A percentile compares a stretch with the other conserved stretches of the same genome.
Conservation (phyloP, 441 rosid species). For the Populus hybrid region DNA sequence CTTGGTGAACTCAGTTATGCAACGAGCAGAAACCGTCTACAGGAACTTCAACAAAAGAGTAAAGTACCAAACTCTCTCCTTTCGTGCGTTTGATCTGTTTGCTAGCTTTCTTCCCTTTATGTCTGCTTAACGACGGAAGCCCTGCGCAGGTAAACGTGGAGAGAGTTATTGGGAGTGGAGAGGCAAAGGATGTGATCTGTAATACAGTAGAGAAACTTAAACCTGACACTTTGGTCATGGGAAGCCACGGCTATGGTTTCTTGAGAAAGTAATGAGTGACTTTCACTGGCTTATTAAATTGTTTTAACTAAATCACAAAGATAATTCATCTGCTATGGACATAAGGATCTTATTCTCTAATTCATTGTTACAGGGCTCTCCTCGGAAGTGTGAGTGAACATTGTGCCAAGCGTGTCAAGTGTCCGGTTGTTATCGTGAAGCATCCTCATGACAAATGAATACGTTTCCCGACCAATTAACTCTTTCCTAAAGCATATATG, state of each 20-base stretch:
- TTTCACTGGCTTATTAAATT: background rate
- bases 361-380: conserved; percentile 41
- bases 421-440: conserved; percentile 77
- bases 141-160: conserved; percentile 49
- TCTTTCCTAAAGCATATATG: background rate
- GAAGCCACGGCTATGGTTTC: conserved; percentile 93
- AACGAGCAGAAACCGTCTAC: conserved; percentile 64
- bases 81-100: background rate
- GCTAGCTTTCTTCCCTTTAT: background rate
- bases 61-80: background rate
- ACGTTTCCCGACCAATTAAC: background rate
- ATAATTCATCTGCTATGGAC: background rate
- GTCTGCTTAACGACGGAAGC: background rate
- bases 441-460: conserved; percentile 22
- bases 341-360: background rate
- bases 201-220: conserved; percentile 50
- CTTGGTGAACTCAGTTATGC: conserved; percentile 62
- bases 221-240: conserved; percentile 79
- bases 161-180: conserved; percentile 67
- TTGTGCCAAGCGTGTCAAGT: conserved; percentile 67
- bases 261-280: conserved; percentile 51
- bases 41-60: conserved; percentile 32
- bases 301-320: background rate
- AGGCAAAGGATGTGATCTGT: conserved; percentile 81
- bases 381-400: conserved; percentile 79